Percentiles rank a stretch among this genome's conserved stretches.
phyloP scores from a whole-genome alignment of 1,284 basidiomycete genomes.

The Ceratobasidium sp. region DNA sequence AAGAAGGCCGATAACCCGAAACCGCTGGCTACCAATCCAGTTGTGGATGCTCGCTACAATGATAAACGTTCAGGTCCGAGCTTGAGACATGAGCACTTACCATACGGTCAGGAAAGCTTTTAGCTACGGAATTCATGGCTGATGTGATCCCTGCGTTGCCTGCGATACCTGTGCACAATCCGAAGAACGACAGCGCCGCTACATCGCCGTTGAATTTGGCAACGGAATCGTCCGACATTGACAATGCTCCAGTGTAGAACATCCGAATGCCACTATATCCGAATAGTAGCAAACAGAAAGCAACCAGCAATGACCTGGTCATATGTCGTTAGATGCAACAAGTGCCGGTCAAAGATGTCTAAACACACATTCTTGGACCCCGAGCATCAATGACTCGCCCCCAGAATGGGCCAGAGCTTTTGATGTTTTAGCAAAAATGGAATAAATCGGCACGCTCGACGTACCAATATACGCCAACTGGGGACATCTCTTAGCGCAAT shows the following conservation, averaged over 20 bases:
- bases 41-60: conserved; percentile 71
- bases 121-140: conserved; percentile 52
- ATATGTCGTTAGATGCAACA: background rate
- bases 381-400: conserved; percentile 70
- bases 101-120: conserved; percentile 50
- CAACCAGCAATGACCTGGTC: conserved; percentile 48
- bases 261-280: conserved; percentile 73
- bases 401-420: conserved; percentile 67
- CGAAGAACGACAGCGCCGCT: conserved; percentile 46
- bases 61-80: background rate
- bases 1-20: conserved; percentile 85
- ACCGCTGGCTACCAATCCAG: conserved; percentile 76
- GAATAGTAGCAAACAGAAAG: conserved; percentile 60
- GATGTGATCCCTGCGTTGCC: conserved; percentile 47
- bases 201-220: conserved; percentile 42
- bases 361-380: conserved; percentile 62
- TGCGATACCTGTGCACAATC: conserved; percentile 51
- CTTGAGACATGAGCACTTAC: conserved; percentile 28
- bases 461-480: conserved; percentile 33
- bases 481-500: conserved; percentile 6
- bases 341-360: background rate
- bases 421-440: conserved; percentile 61
- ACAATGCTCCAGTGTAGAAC: conserved; percentile 59
- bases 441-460: conserved; percentile 28
- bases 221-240: conserved; percentile 39